Percentiles rank a stretch among this genome's conserved stretches.
Conservation (phyloP, 768 basidiomycete species). For the Serendipita vermifera region DNA sequence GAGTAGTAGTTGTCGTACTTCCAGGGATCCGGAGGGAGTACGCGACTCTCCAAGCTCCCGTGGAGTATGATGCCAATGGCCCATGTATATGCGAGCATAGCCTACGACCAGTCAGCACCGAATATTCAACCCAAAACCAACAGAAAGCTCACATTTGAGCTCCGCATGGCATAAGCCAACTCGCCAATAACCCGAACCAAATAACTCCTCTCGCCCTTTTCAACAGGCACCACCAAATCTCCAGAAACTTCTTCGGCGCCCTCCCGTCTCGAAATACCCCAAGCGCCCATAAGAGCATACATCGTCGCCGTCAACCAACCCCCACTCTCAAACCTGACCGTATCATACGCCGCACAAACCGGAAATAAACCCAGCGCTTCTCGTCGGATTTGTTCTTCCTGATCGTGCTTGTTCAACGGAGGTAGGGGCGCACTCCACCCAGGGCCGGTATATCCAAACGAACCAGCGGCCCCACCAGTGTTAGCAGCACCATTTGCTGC, state of each 20-base stretch:
- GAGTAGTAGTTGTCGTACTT: slow-evolving; percentile 1
- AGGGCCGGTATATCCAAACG: neutral
- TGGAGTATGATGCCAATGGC: neutral
- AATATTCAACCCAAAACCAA: neutral
- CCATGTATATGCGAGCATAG: neutral
- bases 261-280: neutral
- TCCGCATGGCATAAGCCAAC: neutral
- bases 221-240: neutral
- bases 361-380: neutral
- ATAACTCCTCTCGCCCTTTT: neutral
- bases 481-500: too few species aligned
- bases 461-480: too few species aligned
- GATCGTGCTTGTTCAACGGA: neutral
- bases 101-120: neutral
- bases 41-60: neutral
- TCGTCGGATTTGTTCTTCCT: neutral
- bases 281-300: neutral
- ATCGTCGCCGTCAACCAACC: neutral
- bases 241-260: neutral
- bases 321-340: neutral
- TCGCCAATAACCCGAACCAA: neutral
- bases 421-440: neutral
- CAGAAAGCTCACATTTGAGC: neutral
- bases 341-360: neutral
- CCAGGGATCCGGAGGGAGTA: neutral